phyloP scores from a whole-genome alignment of 352 stramenopile species.

The Phytophthora pistaciae region DNA sequence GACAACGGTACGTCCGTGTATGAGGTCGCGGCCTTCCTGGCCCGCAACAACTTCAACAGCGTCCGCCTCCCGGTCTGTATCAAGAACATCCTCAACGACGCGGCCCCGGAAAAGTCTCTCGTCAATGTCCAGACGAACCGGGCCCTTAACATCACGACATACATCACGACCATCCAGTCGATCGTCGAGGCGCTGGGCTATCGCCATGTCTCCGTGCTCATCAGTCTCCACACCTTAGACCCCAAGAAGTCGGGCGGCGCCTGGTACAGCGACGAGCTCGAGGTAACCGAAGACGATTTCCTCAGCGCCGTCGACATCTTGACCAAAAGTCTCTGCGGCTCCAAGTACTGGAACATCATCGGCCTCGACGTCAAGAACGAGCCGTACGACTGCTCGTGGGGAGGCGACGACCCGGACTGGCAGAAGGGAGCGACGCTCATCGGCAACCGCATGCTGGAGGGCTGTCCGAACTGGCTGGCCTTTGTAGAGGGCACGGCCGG shows the following conservation, averaged over 20 bases:
- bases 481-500: slow-evolving; percentile 73
- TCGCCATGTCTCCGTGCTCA: slow-evolving; percentile 65
- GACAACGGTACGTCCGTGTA: slow-evolving; percentile 74
- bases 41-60: slow-evolving; percentile 77
- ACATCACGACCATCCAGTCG: slow-evolving; percentile 65
- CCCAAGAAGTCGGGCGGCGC: slow-evolving; percentile 55
- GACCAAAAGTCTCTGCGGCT: slow-evolving; percentile 55
- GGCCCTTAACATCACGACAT: slow-evolving; percentile 66
- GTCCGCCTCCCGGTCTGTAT: slow-evolving; percentile 70
- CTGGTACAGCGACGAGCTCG: slow-evolving; percentile 66
- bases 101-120: slow-evolving; percentile 50
- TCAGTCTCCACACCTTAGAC: slow-evolving; percentile 74
- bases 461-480: slow-evolving; percentile 68
- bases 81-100: slow-evolving; percentile 63
- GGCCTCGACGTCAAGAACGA: slow-evolving; percentile 80
- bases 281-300: slow-evolving; percentile 64
- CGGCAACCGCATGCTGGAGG: slow-evolving; percentile 66
- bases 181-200: slow-evolving; percentile 68
- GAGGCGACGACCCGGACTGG: slow-evolving; percentile 51
- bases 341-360: slow-evolving; percentile 74
- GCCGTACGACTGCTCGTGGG: slow-evolving; percentile 63
- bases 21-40: slow-evolving; percentile 65
- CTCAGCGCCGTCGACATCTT: slow-evolving; percentile 63
- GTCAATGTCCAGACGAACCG: slow-evolving; percentile 76
- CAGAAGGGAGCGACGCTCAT: slow-evolving; percentile 65